Evolutionary conservation across 163 green algal species (phyloP), one percentile per base, ranked within the genome.

Genomic region (Scenedesmus sp.): DNA sequence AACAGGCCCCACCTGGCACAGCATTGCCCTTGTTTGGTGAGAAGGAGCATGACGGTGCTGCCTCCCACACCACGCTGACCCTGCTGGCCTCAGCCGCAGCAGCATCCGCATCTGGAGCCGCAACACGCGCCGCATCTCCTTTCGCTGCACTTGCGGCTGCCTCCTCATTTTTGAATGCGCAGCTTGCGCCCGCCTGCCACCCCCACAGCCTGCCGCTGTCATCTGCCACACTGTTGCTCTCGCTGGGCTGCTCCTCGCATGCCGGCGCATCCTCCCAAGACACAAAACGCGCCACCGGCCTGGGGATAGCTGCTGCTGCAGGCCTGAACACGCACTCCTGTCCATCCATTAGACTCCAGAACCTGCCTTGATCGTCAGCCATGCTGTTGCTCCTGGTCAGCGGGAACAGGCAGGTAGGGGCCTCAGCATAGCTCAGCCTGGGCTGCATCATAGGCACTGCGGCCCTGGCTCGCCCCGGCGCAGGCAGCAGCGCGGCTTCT

Each of bases 181-280:
- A 91, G 88, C 88, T 91, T n/a, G 26, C 12, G 18, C 59, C 79
- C 15, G 56, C 20, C 18, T 82, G 77, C 88, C 88, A 91, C 2
- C 88, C 88, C 88, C 88, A 91, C 34, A 91, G 88, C 2, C 77
- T 34, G 26, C 88, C 77, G 34, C 59, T 64, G 12, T 54, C 73
- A 26, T 91, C 88, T 20, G n/a, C 5, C 1, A 91, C 88, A 34
- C 88, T 91, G 59, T 87, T 91, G 18, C 70, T 52, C 46, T 79
- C 70, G 23, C 46, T 79, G 3, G 70, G 70, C 70, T 79, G 70
- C 70, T 79, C 70, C 12, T 15, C 6, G 23, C 70, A 79, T 23
- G 70, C 70, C 46, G 70, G 5, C 5, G 70, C 70, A 79, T 79
- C 23, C 20, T 79, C 23, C 70, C 70, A 79, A 23, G 70, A 26